Conservation (phyloP, 768 basidiomycete genomes). For the Plicaturopsis crispa region DNA sequence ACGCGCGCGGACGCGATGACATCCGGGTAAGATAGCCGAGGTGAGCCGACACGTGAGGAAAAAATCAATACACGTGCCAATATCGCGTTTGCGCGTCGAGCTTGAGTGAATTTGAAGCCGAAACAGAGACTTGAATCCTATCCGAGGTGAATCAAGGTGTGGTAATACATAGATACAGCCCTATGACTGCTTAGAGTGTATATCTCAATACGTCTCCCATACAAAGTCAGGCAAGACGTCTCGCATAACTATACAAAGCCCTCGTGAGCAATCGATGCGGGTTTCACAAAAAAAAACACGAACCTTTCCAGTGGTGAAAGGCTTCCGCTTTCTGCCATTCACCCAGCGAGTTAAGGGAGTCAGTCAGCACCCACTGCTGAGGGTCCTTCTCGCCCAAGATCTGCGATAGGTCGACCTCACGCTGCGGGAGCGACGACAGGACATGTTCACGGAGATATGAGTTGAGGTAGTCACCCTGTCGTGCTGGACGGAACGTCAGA, state of each 20-base stretch:
- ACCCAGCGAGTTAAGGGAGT: conserved; percentile 53
- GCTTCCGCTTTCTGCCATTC: conserved; percentile 61
- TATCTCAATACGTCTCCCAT: conserved; percentile 70
- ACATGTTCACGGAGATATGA: conserved; percentile 60
- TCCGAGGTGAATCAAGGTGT: too few relatives aligned
- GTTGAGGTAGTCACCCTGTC: conserved; percentile 53
- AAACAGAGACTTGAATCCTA: too few relatives aligned
- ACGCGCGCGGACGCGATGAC: too few relatives aligned
- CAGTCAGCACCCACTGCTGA: conserved; percentile 48
- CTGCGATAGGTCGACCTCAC: conserved; percentile 45
- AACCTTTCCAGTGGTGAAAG: conserved; percentile 70
- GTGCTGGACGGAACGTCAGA: conserved; percentile 51
- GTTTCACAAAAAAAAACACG: conserved; percentile 14
- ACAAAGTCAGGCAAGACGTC: conserved; percentile 60
- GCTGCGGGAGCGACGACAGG: conserved; percentile 39
- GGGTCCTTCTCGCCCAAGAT: conserved; percentile 34
- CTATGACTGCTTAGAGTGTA: too few relatives aligned
- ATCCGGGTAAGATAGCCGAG: too few relatives aligned
- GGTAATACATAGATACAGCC: too few relatives aligned
- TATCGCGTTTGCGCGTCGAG: too few relatives aligned
- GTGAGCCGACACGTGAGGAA: too few relatives aligned
- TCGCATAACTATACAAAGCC: conserved; percentile 56
- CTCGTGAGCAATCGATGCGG: conserved; percentile 5
- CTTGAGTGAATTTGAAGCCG: too few relatives aligned
- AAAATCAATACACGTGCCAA: too few relatives aligned